Base-by-base conservation (phyloP, 2,329 filamentous ascomycete species). In the Paecilomyces formosus region DNA sequence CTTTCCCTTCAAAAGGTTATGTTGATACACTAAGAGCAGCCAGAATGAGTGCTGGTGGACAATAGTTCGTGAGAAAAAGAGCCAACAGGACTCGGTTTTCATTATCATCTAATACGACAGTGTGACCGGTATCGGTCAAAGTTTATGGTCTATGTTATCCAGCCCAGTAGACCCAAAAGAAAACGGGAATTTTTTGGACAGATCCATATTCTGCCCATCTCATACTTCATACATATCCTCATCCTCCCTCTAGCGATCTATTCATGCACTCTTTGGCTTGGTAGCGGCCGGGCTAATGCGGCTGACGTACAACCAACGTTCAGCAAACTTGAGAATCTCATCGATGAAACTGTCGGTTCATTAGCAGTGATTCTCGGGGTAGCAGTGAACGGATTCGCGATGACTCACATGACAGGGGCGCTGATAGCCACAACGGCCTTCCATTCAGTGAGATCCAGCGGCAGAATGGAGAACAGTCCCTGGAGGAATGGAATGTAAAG, bases 401-500 rank as follows among this genome's bases (percentile, higher is more conserved):
- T 31, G 15, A 84, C 90, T 88, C 82, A 91, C 87, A 99, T 88
- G 63, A 99, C 95, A 51, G 94, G 94, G 18, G 87, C 87, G 75
- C 92, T 97, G 71, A 97, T 94, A 31, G 81, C 75, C 63, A 97
- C 70, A 53, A 99, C 94, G 18, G 95, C 92, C 77, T 91, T 86
- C 94, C 94, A 99, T 77, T 99, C 94, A 21, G 78, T 81, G 84
- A 83, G 85, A 71, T 93, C 88, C 65, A 99, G 77, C 9, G 94
- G 92, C 62, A 96, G 77, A 64, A 99, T 97, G 39, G 89, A 90
- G 79, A 99, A 99, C 60, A 99, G 78, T 7, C 79, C 81, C 77
- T 97, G 93, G 60, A 99, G 78, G 77, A 96, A 85, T 0, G 95
- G 94, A 2, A 88, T 88, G 77, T 99, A 99, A 39, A 99, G 82